Base-by-base conservation (phyloP, 148 eudicot genomes). In the Oxyria digyna region DNA sequence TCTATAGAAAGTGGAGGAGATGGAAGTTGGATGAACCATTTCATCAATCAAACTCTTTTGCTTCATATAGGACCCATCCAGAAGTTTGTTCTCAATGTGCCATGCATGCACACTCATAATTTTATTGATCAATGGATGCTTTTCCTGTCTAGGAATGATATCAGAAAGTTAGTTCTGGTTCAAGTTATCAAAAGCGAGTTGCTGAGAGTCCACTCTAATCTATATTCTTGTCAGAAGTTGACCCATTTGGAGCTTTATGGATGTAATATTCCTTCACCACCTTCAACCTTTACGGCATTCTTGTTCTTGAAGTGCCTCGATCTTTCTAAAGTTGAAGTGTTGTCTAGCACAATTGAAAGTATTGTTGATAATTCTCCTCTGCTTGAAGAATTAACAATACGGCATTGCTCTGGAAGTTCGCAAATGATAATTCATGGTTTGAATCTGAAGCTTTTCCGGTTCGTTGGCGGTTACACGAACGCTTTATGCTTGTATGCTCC, bases 41-140 rank as follows among this genome's bases (percentile, higher is more conserved):
- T 89, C 57, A 54, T 54, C 62, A 54, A 8, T 15, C 32, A 54
- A 23, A 10, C 11, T 54, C 62, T 54, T 23, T 35, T 89, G 45
- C 89, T 84, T 33, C 96, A 89, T 64, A 72, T 81, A 43, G 96
- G 91, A 45, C 89, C 91, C 4, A 84, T 89, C 49, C 84, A 81
- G 76, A 84, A 78, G 70, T 89, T 89, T 66, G 75, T 73, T 70
- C 62, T 86, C 14, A 69, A 70, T 62, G 76, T 84, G 41, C 78
- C 79, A 0, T 74, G 74, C 68, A 68, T 86, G 54, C 82, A 75
- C 70, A 69, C 79, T 75, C 81, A 76, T 41, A 42, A 85, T 84
- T 59, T 72, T 86, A 66, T 18, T n/a, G 87, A 46, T 46, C 8
- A 46, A 13, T 46, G 52, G 52, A 8, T 46, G 21, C 52, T 46